These are phyloP conservation scores for Cryptococcus sp. DNA, from an alignment of 1,284 basidiomycete species.

Conservation along the genomic window DNA sequence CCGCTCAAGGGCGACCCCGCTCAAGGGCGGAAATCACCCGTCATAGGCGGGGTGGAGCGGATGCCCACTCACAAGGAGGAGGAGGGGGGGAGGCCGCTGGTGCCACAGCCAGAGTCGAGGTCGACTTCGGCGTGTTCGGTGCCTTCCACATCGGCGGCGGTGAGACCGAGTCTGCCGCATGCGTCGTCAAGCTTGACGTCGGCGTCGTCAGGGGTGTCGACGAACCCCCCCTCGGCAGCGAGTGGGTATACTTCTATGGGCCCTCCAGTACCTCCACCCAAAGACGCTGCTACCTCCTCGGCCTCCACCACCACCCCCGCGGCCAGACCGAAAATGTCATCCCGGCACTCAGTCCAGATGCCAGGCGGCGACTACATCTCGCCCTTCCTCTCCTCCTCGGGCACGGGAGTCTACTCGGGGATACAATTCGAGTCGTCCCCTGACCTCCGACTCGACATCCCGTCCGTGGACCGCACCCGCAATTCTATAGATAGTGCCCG, in stretches of 20 bases:
- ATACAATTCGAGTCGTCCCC: not conserved
- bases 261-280: not conserved
- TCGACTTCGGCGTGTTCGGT: too few relatives aligned
- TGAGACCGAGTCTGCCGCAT: too few relatives aligned
- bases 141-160: too few relatives aligned
- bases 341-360: slow-evolving; percentile 26
- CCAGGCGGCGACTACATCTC: slow-evolving; percentile 25
- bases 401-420: not conserved
- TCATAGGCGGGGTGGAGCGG: too few relatives aligned
- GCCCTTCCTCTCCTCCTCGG: slow-evolving; percentile 19
- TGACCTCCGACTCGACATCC: too few relatives aligned
- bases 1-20: not conserved
- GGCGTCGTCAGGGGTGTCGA: not conserved
- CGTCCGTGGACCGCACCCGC: too few relatives aligned
- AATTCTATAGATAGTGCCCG: too few relatives aligned
- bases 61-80: too few relatives aligned
- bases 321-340: slow-evolving; percentile 10
- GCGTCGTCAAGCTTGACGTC: not conserved
- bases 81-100: too few relatives aligned
- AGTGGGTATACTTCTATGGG: too few relatives aligned
- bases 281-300: not conserved
- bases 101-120: too few relatives aligned
- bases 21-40: too few relatives aligned
- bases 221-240: not conserved
- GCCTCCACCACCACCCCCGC: not conserved